A percentile compares a stretch with the other conserved stretches of the same genome.
Conservation (phyloP, 768 basidiomycete genomes). For the Trametes cingulata region DNA sequence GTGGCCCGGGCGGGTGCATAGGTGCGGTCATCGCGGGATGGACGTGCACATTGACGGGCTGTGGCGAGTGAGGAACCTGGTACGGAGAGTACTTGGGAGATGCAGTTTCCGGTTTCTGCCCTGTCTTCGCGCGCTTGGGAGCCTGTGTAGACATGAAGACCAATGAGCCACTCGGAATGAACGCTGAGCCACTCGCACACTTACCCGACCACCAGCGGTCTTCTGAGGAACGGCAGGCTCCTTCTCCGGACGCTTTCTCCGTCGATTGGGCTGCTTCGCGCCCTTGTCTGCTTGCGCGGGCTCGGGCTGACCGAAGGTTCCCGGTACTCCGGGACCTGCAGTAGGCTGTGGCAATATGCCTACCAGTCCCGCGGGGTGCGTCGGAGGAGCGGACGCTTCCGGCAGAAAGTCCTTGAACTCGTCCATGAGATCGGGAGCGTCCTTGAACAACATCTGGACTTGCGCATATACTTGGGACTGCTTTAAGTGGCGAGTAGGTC, state of each 20-base stretch:
- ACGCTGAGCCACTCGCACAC: conserved; percentile 25
- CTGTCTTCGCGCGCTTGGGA: conserved; percentile 59
- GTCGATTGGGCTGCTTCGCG: conserved; percentile 43
- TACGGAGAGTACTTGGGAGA: conserved; percentile 50
- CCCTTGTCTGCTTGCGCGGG: conserved; percentile 41
- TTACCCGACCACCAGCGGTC: conserved; percentile 47
- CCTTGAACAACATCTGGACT: conserved; percentile 79
- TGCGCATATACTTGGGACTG: conserved; percentile 79
- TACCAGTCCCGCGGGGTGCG: conserved; percentile 42
- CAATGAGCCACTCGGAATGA: neutral
- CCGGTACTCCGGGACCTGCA: conserved; percentile 36
- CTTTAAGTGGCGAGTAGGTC: neutral
- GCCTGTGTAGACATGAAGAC: conserved; percentile 36
- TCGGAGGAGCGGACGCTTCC: conserved; percentile 51
- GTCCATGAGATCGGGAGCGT: conserved; percentile 73
- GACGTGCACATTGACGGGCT: conserved; percentile 25
- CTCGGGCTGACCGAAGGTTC: conserved; percentile 28
- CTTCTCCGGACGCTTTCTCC: conserved; percentile 70
- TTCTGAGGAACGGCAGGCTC: conserved; percentile 63
- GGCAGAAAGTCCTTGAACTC: conserved; percentile 86
- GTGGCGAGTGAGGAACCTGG: conserved; percentile 38
- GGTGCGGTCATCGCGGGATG: conserved; percentile 25
- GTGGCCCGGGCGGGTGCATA: conserved; percentile 30
- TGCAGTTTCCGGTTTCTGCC: conserved; percentile 60
- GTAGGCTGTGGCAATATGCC: conserved; percentile 54